Evolutionary conservation across 257 asterid species (phyloP).

Genomic region (Echites panduratus): DNA sequence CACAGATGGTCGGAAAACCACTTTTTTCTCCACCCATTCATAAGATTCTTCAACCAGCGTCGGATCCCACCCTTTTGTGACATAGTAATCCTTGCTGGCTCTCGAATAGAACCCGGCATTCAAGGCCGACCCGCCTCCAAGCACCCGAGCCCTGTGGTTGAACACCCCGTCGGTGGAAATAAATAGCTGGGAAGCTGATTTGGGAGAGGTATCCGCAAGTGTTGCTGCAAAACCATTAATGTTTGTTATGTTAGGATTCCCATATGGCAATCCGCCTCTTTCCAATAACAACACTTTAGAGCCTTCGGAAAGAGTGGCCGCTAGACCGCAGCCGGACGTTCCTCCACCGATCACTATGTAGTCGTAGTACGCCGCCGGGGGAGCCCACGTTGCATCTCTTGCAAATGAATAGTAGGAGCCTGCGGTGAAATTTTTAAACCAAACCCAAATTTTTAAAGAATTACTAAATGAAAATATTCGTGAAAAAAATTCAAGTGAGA

Average conservation of each 20-base stretch:
- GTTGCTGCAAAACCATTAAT: slow-evolving; percentile 27
- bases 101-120: slow-evolving; percentile 78
- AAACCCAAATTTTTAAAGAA: not conserved
- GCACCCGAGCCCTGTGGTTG: slow-evolving; percentile 67
- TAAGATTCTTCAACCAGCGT: slow-evolving; percentile 46
- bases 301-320: slow-evolving; percentile 66
- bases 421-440: slow-evolving; percentile 11
- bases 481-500: too few relatives aligned
- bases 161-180: slow-evolving; percentile 74
- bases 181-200: slow-evolving; percentile 60
- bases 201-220: slow-evolving; percentile 40
- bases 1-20: slow-evolving; percentile 50
- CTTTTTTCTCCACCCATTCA: slow-evolving; percentile 72
- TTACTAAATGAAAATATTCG: not conserved
- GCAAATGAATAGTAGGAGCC: slow-evolving; percentile 63
- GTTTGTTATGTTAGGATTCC: slow-evolving; percentile 48
- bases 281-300: slow-evolving; percentile 59
- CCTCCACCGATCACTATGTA: slow-evolving; percentile 84
- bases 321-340: slow-evolving; percentile 72
- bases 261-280: slow-evolving; percentile 74
- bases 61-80: slow-evolving; percentile 51
- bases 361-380: slow-evolving; percentile 38
- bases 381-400: slow-evolving; percentile 50
- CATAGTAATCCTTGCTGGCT: slow-evolving; percentile 35
- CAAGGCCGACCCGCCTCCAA: slow-evolving; percentile 76